Percentiles rank a stretch among this genome's conserved stretches.
These are phyloP conservation scores for Capsicum rhomboideum DNA, from an alignment of 257 asterid genomes.

Conservation along the genomic window DNA sequence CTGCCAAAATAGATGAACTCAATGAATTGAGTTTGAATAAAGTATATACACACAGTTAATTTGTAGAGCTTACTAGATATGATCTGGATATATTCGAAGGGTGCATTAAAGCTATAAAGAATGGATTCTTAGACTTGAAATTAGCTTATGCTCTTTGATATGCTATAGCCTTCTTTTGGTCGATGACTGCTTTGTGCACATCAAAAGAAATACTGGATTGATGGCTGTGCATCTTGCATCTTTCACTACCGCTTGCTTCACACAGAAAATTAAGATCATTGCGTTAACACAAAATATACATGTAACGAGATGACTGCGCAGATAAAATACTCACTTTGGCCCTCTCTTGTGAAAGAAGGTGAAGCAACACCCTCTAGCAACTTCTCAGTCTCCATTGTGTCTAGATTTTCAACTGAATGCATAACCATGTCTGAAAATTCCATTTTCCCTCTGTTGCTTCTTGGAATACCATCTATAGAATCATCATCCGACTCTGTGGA, in stretches of 20 bases:
- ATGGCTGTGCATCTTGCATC: background rate
- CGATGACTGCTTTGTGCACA: background rate
- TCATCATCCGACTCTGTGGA: background rate
- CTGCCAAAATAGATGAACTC: background rate
- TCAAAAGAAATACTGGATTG: background rate
- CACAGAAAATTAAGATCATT: background rate
- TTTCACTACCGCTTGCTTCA: background rate
- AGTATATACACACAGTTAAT: background rate
- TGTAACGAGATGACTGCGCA: background rate
- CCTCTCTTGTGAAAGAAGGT: background rate
- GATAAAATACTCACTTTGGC: background rate
- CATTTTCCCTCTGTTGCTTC: background rate
- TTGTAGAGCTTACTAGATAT: background rate
- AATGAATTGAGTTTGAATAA: background rate
- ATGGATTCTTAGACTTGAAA: constrained; percentile 6
- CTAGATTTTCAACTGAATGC: background rate
- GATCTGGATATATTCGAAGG: background rate
- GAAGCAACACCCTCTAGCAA: background rate
- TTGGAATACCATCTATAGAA: background rate
- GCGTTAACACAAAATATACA: background rate
- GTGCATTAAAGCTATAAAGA: constrained; percentile 7
- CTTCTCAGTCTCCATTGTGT: background rate
- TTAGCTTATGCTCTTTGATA: constrained; percentile 1
- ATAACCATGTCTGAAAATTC: background rate
- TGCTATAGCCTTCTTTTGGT: background rate